Evolutionary conservation across 176 grass and related monocot species (phyloP).

Genomic region (Tuctoria greenei): DNA sequence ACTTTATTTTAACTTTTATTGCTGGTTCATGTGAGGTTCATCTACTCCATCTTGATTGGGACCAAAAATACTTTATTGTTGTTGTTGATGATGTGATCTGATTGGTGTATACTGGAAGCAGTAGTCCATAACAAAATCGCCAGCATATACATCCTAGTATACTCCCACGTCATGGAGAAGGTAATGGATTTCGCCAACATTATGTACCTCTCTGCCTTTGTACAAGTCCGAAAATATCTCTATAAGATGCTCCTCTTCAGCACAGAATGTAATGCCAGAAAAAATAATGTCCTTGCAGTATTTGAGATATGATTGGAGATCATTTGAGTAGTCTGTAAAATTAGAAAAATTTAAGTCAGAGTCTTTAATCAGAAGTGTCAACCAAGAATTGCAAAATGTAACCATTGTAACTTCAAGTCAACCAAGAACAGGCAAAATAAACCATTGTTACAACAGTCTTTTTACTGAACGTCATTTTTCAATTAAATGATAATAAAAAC

Average conservation of each 20-base stretch:
- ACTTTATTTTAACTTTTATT: too few relatives aligned
- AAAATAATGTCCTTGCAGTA: slow-evolving; percentile 79
- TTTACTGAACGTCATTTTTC: not conserved
- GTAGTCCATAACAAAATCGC: not conserved
- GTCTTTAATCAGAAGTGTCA: not conserved
- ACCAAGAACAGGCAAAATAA: not conserved
- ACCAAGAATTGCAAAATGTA: slow-evolving; percentile 13
- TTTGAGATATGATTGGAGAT: slow-evolving; percentile 69
- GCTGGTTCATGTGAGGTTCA: too few relatives aligned
- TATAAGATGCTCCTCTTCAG: slow-evolving; percentile 57
- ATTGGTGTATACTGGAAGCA: not conserved
- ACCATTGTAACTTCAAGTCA: slow-evolving; percentile 1
- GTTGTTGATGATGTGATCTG: not conserved
- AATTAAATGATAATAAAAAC: too few relatives aligned
- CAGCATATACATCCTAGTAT: not conserved
- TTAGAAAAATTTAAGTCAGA: slow-evolving; percentile 5
- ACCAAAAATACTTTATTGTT: too few relatives aligned
- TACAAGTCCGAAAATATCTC: slow-evolving; percentile 63
- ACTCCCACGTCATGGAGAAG: not conserved
- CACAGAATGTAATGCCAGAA: slow-evolving; percentile 53
- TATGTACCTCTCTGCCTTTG: slow-evolving; percentile 60
- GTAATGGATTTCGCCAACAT: not conserved
- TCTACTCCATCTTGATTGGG: too few relatives aligned
- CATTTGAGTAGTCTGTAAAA: slow-evolving; percentile 68
- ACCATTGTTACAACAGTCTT: not conserved